Conservation (phyloP, 2,329 filamentous ascomycete genomes). For the Teratosphaeria viscida region DNA sequence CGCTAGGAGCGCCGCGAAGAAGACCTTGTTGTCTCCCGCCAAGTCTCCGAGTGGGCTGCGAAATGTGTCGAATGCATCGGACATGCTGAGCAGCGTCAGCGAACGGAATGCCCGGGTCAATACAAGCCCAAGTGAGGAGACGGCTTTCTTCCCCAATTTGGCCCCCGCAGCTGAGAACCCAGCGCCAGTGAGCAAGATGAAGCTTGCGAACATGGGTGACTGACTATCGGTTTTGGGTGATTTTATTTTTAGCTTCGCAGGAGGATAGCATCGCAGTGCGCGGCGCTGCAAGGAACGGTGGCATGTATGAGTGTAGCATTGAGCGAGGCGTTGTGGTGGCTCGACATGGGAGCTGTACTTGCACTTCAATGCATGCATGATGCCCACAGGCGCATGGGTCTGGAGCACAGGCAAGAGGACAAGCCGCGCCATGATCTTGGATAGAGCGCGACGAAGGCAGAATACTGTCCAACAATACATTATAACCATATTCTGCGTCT, state of each 20-base stretch:
- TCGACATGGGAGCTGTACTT: not conserved
- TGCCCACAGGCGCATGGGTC: not conserved
- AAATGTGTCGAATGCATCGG: constrained; percentile 17
- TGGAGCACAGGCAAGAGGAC: not conserved
- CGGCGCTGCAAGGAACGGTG: not conserved
- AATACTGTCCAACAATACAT: not conserved
- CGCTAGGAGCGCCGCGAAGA: constrained; percentile 10
- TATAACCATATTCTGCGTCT: not conserved
- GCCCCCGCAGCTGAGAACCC: not conserved
- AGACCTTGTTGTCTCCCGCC: constrained; percentile 4
- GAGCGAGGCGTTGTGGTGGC: not conserved
- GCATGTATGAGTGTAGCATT: not conserved
- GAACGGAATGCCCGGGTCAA: constrained; percentile 14
- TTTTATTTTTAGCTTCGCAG: not conserved
- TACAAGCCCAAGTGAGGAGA: constrained; percentile 6
- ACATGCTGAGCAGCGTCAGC: constrained; percentile 8
- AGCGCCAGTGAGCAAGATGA: not conserved
- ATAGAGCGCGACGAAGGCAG: not conserved
- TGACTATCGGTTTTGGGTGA: not conserved
- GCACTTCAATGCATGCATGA: not conserved
- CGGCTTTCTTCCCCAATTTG: not conserved
- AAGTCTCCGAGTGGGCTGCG: constrained; percentile 20
- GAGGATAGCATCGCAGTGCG: not conserved
- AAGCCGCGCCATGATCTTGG: not conserved
- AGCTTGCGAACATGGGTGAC: not conserved